Evolutionary conservation across 1,284 basidiomycete species (phyloP).

Genomic region (Ceratobasidium sp.): DNA sequence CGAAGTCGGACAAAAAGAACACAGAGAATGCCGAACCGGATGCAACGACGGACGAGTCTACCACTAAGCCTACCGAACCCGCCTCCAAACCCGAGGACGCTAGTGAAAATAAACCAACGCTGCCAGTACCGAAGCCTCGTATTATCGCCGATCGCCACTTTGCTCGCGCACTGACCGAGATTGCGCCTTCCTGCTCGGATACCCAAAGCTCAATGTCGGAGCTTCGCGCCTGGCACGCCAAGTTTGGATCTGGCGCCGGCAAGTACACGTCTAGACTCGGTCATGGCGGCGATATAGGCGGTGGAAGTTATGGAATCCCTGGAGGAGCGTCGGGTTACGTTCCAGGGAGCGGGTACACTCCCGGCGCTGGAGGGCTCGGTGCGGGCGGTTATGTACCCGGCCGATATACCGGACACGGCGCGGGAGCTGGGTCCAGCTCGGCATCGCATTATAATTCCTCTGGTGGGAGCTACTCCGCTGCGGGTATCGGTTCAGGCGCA

Average conservation of each 20-base stretch:
- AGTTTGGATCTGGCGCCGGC: slow-evolving; percentile 77
- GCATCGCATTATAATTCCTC: too few relatives aligned
- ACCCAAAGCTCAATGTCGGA: slow-evolving; percentile 81
- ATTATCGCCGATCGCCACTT: slow-evolving; percentile 76
- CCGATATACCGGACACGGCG: too few relatives aligned
- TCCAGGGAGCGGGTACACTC: neutral
- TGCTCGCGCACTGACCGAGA: slow-evolving; percentile 83
- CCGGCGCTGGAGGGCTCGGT: neutral
- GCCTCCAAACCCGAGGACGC: slow-evolving; percentile 38
- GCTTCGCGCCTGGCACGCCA: slow-evolving; percentile 90
- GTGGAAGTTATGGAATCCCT: neutral
- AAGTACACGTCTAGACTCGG: neutral
- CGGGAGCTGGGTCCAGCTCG: too few relatives aligned
- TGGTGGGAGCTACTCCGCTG: too few relatives aligned
- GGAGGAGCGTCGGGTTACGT: neutral
- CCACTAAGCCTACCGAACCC: too few relatives aligned
- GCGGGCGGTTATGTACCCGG: too few relatives aligned
- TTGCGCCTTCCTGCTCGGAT: slow-evolving; percentile 87
- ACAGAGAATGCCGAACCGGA: too few relatives aligned
- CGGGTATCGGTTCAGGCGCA: too few relatives aligned
- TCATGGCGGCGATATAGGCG: neutral
- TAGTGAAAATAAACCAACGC: neutral
- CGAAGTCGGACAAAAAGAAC: too few relatives aligned
- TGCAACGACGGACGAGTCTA: too few relatives aligned
- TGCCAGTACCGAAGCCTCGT: slow-evolving; percentile 46